phyloP scores from a whole-genome alignment of 768 basidiomycete species.

The Hemileccinum rubropunctum region DNA sequence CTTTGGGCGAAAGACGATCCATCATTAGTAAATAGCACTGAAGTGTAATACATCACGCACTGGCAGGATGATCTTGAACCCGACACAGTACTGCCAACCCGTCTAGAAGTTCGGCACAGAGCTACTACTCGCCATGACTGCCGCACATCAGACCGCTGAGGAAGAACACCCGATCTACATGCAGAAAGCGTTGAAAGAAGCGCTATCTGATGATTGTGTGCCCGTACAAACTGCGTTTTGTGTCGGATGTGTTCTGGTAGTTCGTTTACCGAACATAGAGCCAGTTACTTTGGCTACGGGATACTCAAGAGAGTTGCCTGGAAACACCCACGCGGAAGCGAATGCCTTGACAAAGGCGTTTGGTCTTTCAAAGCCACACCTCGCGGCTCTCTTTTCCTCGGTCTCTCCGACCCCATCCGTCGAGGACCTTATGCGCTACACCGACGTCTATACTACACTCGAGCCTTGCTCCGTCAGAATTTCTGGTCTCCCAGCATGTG shows the following conservation, averaged over 20 bases:
- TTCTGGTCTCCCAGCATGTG: constrained; percentile 84
- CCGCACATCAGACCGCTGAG: constrained; percentile 1
- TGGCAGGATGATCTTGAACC: too few species aligned
- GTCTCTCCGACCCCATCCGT: constrained; percentile 28
- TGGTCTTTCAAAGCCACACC: constrained; percentile 40
- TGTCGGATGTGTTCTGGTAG: constrained; percentile 81
- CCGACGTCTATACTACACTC: constrained; percentile 90
- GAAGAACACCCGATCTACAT: constrained; percentile 45
- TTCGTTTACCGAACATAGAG: constrained; percentile 38
- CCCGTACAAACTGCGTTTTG: constrained; percentile 80
- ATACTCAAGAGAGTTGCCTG: constrained; percentile 86
- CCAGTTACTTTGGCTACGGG: constrained; percentile 71
- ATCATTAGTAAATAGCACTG: too few species aligned
- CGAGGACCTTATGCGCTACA: constrained; percentile 50
- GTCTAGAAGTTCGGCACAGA: too few species aligned
- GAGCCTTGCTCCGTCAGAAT: constrained; percentile 93
- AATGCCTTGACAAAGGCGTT: constrained; percentile 80
- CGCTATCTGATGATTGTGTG: constrained; percentile 52
- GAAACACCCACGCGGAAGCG: constrained; percentile 97
- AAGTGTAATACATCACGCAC: too few species aligned
- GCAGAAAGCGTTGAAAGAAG: constrained; percentile 65
- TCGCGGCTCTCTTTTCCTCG: constrained; percentile 44
- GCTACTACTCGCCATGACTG: not conserved
- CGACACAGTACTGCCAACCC: too few species aligned
- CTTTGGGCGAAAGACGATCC: too few species aligned